Percentiles rank a stretch among this genome's conserved stretches.
Conservation (phyloP, 1,139 yeast species). For the Pichia sp. region DNA sequence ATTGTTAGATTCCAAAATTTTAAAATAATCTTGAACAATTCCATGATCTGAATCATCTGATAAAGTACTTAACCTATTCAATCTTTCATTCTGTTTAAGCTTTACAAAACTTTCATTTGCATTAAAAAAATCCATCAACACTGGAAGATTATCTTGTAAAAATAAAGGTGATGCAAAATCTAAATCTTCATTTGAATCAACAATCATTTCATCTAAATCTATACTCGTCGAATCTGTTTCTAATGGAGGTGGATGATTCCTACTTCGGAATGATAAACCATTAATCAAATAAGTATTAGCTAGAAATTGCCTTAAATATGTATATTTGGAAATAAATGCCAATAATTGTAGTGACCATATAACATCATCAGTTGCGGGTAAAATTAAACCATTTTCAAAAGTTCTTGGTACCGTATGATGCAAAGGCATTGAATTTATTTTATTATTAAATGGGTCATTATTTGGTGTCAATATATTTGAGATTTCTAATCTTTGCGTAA, state of each 20-base stretch:
- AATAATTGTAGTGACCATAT: slow-evolving; percentile 88
- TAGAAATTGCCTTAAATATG: slow-evolving; percentile 65
- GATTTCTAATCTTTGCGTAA: slow-evolving; percentile 22
- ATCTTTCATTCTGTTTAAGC: slow-evolving; percentile 8
- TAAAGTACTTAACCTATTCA: slow-evolving; percentile 5
- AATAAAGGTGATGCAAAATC: not conserved
- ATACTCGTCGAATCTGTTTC: slow-evolving; percentile 21
- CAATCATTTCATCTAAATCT: slow-evolving; percentile 24
- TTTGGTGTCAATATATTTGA: slow-evolving; percentile 21
- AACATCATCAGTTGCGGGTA: slow-evolving; percentile 89
- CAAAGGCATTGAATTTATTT: slow-evolving; percentile 2
- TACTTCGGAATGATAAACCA: slow-evolving; percentile 43
- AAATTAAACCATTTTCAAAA: slow-evolving; percentile 68
- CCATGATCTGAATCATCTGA: slow-evolving; percentile 7
- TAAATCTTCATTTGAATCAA: slow-evolving; percentile 22
- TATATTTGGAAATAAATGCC: slow-evolving; percentile 90
- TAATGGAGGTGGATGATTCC: slow-evolving; percentile 26
- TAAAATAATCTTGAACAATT: slow-evolving; percentile 19
- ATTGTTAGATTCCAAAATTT: slow-evolving; percentile 18
- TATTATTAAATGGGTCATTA: slow-evolving; percentile 4
- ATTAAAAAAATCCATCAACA: not conserved
- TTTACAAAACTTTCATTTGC: not conserved
- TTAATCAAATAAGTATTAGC: slow-evolving; percentile 63
- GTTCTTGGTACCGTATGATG: slow-evolving; percentile 45
- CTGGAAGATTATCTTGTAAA: not conserved